Evolutionary conservation across 1,139 yeast genomes (phyloP).

Genomic region (Diutina neorugosa): DNA sequence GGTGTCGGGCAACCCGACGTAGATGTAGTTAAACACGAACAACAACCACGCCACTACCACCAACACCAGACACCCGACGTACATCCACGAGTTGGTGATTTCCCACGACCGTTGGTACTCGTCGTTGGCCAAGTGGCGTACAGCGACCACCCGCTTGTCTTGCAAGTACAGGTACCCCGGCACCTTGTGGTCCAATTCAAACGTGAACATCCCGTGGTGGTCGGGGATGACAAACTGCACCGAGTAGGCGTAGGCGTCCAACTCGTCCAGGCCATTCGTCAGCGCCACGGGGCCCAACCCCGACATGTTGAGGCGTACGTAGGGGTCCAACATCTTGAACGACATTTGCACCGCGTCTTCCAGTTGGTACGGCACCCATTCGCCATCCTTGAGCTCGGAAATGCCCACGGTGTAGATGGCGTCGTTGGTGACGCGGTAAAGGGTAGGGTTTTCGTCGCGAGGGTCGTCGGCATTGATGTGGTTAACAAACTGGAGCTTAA

Average conservation of each 20-base stretch:
- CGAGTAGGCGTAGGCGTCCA: slow-evolving; percentile 24
- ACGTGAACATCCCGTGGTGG: slow-evolving; percentile 94
- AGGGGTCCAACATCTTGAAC: slow-evolving; percentile 88
- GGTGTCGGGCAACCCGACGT: slow-evolving; percentile 15
- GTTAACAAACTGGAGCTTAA: slow-evolving; percentile 41
- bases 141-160: slow-evolving; percentile 62
- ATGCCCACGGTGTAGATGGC: slow-evolving; percentile 54
- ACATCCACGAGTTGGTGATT: slow-evolving; percentile 88
- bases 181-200: slow-evolving; percentile 67
- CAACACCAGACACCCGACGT: slow-evolving; percentile 55
- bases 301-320: slow-evolving; percentile 60
- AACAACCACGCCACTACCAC: slow-evolving; percentile 68
- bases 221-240: slow-evolving; percentile 68
- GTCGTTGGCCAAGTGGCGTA: slow-evolving; percentile 91
- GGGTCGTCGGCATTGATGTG: slow-evolving; percentile 40
- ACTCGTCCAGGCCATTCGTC: slow-evolving; percentile 33
- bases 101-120: slow-evolving; percentile 93
- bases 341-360: slow-evolving; percentile 66
- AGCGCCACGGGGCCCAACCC: slow-evolving; percentile 30
- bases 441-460: slow-evolving; percentile 21
- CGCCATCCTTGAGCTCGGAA: slow-evolving; percentile 45
- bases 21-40: slow-evolving; percentile 59
- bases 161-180: slow-evolving; percentile 62
- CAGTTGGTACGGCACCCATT: slow-evolving; percentile 58
- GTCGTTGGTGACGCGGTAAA: slow-evolving; percentile 66